These are phyloP conservation scores for Carex parvula DNA, from an alignment of 176 grass and related monocot species.

Conservation along the genomic window DNA sequence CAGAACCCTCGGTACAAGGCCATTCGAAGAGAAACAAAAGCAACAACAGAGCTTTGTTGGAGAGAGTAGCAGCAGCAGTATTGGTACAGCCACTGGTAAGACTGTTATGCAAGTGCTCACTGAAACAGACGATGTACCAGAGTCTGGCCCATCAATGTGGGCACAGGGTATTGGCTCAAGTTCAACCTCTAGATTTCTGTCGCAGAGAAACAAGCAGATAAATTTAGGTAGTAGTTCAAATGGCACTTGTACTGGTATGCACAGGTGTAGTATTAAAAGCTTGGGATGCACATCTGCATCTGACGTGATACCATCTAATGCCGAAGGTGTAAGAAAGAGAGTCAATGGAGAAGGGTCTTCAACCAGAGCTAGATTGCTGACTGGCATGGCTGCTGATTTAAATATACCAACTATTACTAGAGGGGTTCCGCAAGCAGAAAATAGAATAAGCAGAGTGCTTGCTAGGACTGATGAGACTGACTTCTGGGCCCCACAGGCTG, in stretches of 20 bases:
- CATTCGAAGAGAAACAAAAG: conserved; percentile 41
- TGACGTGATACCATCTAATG: conserved; percentile 48
- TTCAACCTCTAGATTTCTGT: conserved; percentile 30
- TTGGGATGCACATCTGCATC: conserved; percentile 67
- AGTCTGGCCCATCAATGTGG: conserved; percentile 8
- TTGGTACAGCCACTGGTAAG: not conserved
- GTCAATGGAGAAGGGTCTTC: conserved; percentile 50
- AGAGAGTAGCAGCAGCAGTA: conserved; percentile 51
- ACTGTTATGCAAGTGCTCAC: conserved; percentile 19
- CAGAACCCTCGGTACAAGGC: conserved; percentile 37
- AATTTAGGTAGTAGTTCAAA: conserved; percentile 28
- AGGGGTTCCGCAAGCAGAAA: not conserved
- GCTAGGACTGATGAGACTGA: not conserved
- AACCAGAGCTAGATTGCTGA: conserved; percentile 44
- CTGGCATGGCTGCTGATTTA: not conserved
- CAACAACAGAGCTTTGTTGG: conserved; percentile 29
- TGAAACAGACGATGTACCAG: conserved; percentile 28
- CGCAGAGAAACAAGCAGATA: conserved; percentile 38
- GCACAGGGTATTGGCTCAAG: conserved; percentile 32
- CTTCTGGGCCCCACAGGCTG: not conserved
- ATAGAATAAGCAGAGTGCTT: not conserved
- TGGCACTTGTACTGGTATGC: conserved; percentile 26
- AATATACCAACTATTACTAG: not conserved
- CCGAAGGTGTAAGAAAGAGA: conserved; percentile 39
- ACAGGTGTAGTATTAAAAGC: conserved; percentile 46